These are phyloP conservation scores for Elongisporangium prolatum DNA, from an alignment of 352 stramenopile genomes.

Conservation along the genomic window DNA sequence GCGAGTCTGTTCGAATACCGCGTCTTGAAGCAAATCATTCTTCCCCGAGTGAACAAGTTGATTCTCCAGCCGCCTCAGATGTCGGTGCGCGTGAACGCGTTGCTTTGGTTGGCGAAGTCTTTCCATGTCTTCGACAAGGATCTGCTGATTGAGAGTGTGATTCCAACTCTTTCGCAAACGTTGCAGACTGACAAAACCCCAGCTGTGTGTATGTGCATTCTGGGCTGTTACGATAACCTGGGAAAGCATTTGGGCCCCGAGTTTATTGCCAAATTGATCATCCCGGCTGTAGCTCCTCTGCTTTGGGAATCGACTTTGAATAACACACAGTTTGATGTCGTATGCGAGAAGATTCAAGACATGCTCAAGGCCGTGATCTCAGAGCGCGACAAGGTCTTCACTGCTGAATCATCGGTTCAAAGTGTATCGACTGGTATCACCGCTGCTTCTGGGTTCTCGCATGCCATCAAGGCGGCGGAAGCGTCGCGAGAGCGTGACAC, in stretches of 20 bases:
- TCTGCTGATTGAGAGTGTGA: slow-evolving; percentile 74
- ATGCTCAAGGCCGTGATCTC: slow-evolving; percentile 87
- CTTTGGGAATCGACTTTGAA: slow-evolving; percentile 79
- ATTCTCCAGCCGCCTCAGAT: slow-evolving; percentile 78
- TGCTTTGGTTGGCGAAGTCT: slow-evolving; percentile 84
- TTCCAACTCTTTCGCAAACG: slow-evolving; percentile 70
- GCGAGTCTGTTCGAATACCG: slow-evolving; percentile 86
- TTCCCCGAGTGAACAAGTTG: slow-evolving; percentile 84
- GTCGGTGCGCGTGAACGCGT: slow-evolving; percentile 79
- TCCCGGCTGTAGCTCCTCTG: slow-evolving; percentile 73
- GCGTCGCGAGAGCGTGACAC: slow-evolving; percentile 57
- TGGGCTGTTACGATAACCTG: slow-evolving; percentile 86
- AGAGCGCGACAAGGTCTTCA: slow-evolving; percentile 78
- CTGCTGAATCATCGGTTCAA: slow-evolving; percentile 60
- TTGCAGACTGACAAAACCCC: slow-evolving; percentile 79
- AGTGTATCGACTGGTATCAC: slow-evolving; percentile 55
- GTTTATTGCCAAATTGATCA: slow-evolving; percentile 79
- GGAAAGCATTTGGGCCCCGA: slow-evolving; percentile 83
- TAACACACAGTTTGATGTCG: slow-evolving; percentile 79
- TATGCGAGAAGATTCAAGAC: slow-evolving; percentile 85
- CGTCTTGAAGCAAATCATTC: slow-evolving; percentile 84
- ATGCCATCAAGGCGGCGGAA: slow-evolving; percentile 61
- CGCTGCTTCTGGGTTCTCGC: slow-evolving; percentile 57
- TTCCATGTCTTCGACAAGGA: slow-evolving; percentile 90
- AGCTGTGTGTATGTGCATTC: slow-evolving; percentile 83